A percentile compares a stretch with the other conserved stretches of the same genome.
Evolutionary conservation across 805 yeast genomes (phyloP).

Genomic region (Candida tibetensis): DNA sequence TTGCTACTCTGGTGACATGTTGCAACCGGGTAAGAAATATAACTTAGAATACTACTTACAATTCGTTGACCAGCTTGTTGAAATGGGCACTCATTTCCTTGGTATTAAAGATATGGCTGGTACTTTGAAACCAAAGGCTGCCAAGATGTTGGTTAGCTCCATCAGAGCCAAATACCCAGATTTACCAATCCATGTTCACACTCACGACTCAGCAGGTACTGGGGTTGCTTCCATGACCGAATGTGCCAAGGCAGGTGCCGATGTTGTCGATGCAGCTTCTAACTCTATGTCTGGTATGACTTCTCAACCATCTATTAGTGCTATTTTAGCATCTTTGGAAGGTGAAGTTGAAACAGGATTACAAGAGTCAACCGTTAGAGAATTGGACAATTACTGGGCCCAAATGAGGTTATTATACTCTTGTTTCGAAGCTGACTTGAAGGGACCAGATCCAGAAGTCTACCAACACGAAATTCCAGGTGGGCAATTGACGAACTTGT

Average conservation of each 20-base stretch:
- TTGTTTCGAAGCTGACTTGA: constrained; percentile 96
- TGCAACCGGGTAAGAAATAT: constrained; percentile 92
- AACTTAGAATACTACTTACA: constrained; percentile 84
- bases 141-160: constrained; percentile 71
- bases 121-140: constrained; percentile 94
- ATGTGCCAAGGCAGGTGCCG: constrained; percentile 95
- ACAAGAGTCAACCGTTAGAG: constrained; percentile 64
- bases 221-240: constrained; percentile 97
- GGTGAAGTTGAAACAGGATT: constrained; percentile 79
- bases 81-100: constrained; percentile 92
- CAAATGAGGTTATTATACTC: constrained; percentile 96
- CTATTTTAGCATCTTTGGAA: constrained; percentile 87
- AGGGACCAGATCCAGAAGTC: constrained; percentile 99
- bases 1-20: constrained; percentile 99
- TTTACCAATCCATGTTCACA: constrained; percentile 96
- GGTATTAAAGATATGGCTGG: constrained; percentile 99
- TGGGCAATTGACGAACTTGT: constrained; percentile 95
- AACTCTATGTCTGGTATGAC: constrained; percentile 98
- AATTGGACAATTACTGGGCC: constrained; percentile 94
- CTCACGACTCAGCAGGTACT: constrained; percentile 99
- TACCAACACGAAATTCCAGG: constrained; percentile 99
- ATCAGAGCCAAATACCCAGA: constrained; percentile 87
- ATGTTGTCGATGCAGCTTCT: constrained; percentile 95
- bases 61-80: constrained; percentile 79
- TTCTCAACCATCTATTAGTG: constrained; percentile 95